A percentile compares a stretch with the other conserved stretches of the same genome.
Conservation (phyloP, 768 basidiomycete species). For the Naganishia vaughanmartiniae region DNA sequence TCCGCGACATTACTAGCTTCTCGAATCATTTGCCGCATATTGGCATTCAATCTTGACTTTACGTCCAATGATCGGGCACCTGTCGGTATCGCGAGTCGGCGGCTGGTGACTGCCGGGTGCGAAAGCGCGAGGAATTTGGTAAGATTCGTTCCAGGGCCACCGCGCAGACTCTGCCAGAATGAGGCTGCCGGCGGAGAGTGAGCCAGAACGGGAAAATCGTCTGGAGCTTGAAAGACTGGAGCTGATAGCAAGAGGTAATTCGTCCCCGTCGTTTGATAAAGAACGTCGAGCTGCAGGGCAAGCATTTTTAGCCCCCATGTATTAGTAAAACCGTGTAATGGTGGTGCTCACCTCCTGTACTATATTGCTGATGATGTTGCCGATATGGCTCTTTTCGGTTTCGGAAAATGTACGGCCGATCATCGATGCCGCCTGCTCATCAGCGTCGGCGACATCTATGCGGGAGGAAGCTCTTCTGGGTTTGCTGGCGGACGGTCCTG, state of each 20-base stretch:
- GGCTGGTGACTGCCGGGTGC: slow-evolving; percentile 28
- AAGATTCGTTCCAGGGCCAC: slow-evolving; percentile 26
- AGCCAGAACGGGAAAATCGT: slow-evolving; percentile 27
- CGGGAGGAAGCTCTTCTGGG: background rate
- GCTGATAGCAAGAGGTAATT: slow-evolving; percentile 33
- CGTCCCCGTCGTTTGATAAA: slow-evolving; percentile 18
- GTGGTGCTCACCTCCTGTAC: slow-evolving; percentile 21
- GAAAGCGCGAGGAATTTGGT: slow-evolving; percentile 34
- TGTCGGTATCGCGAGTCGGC: slow-evolving; percentile 29
- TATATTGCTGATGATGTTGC: slow-evolving; percentile 9
- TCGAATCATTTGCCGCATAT: slow-evolving; percentile 32
- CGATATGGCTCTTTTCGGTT: slow-evolving; percentile 17
- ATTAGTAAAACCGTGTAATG: background rate
- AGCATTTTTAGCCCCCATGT: background rate
- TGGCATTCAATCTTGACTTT: slow-evolving; percentile 31
- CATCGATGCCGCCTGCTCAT: background rate
- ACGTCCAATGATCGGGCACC: slow-evolving; percentile 32
- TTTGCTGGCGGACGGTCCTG: background rate
- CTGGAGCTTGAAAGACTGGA: slow-evolving; percentile 26
- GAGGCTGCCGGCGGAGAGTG: slow-evolving; percentile 25
- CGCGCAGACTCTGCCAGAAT: slow-evolving; percentile 33
- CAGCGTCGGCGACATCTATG: background rate
- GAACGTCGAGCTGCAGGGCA: slow-evolving; percentile 12
- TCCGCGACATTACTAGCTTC: slow-evolving; percentile 29
- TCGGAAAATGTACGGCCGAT: slow-evolving; percentile 7